Evolutionary conservation across 2,329 filamentous ascomycete genomes (phyloP), one percentile per base, ranked within the genome.

Genomic region (Calonectria naviculata): DNA sequence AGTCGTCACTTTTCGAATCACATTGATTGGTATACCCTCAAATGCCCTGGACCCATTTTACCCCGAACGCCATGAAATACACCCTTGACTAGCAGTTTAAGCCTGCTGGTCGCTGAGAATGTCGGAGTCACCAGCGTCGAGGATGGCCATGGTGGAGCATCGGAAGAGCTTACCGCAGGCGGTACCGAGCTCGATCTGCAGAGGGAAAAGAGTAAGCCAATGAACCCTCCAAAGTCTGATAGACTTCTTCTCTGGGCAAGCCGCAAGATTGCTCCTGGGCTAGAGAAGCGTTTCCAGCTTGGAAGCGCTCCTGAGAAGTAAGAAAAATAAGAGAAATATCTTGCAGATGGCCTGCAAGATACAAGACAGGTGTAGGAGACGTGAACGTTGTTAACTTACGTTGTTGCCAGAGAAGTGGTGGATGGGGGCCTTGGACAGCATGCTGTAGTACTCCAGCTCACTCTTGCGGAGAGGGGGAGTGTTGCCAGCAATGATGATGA

Each of bases 381-480:
- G 68, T 83, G 68, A 73, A 79, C 77, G 72, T 73, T 71, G 73
- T 71, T 73, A 72, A 95, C 96, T 93, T 93, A 98, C 96, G 92
- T 98, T 98, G 93, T 97, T 98, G 83, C 97, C 97, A 80, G 91
- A 91, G 89, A 98, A 98, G 91, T 99, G 97, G 91, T 98, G 96
- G 83, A 98, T 96, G 78, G 93, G 92, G 81, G 93, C 94, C 93
- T 98, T 98, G 85, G 92, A 93, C 82, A 97, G 87, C 94, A 97
- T 97, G 85, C 91, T 91, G 90, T 95, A 95, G 89, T 94, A 98
- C 90, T 98, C 96, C 76, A 98, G 92, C 91, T 98, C 96, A 83
- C 92, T 94, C 93, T 98, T 99, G 87, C 96, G 93, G 82, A 99
- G 94, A 86, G 97, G 97, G 84, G 96, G 95, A 80, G 95, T 98